These are phyloP conservation scores for Peziza echinospora DNA, from an alignment of 495 filamentous ascomycete species.

Conservation along the genomic window DNA sequence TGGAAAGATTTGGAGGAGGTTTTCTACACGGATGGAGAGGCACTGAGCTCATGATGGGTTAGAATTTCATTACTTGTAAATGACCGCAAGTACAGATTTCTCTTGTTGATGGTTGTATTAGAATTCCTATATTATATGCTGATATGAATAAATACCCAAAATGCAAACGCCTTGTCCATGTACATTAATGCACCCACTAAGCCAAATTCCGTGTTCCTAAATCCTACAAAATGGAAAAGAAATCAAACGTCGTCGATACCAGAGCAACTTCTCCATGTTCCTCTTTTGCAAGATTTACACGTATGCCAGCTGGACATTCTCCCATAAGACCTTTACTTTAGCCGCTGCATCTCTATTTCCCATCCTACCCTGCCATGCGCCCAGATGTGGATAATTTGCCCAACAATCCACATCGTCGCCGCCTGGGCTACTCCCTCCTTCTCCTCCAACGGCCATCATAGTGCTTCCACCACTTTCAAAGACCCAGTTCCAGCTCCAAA, in stretches of 20 bases:
- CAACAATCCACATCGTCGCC: not conserved
- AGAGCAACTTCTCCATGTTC: not conserved
- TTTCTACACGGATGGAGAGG: conserved; percentile 30
- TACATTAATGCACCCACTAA: too few species aligned
- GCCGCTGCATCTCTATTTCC: not conserved
- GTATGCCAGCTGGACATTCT: not conserved
- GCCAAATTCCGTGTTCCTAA: too few species aligned
- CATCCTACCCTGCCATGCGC: not conserved
- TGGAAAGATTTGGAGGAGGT: conserved; percentile 54
- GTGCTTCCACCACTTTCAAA: not conserved
- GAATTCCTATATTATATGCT: too few species aligned
- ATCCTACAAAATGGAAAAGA: too few species aligned
- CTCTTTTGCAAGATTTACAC: not conserved
- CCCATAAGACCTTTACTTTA: not conserved
- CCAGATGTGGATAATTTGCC: not conserved
- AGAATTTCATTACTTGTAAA: too few species aligned
- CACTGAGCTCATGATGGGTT: too few species aligned
- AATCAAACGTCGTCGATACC: too few species aligned
- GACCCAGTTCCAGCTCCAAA: not conserved
- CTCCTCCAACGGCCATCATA: not conserved
- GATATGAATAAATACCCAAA: too few species aligned
- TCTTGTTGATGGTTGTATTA: too few species aligned
- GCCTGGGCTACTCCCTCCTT: not conserved
- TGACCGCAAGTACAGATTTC: too few species aligned
- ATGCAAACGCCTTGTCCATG: too few species aligned